phyloP scores from a whole-genome alignment of 1,284 basidiomycete genomes.

The Grifola frondosa region DNA sequence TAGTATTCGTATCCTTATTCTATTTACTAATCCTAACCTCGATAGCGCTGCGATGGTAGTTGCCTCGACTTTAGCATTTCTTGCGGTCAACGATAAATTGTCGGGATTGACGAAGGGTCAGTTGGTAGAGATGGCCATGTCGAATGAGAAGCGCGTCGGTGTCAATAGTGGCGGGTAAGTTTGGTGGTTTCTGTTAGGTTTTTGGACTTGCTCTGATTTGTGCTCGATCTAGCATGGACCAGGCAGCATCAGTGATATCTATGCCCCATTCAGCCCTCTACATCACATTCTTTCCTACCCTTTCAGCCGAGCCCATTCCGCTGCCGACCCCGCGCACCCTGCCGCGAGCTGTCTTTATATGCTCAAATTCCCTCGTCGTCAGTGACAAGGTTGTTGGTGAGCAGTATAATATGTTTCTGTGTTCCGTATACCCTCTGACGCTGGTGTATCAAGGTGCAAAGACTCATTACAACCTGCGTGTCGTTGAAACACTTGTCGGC shows the following conservation, averaged over 20 bases:
- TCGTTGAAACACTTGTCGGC: slow-evolving; percentile 81
- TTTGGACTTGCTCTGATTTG: not conserved
- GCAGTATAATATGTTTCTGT: slow-evolving; percentile 3
- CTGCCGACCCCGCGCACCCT: slow-evolving; percentile 47
- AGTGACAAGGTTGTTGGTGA: slow-evolving; percentile 69
- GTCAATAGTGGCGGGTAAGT: slow-evolving; percentile 76
- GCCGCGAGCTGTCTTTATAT: slow-evolving; percentile 65
- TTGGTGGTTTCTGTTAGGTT: not conserved
- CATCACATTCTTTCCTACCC: slow-evolving; percentile 78
- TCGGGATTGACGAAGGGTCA: slow-evolving; percentile 61
- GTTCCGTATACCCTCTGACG: not conserved
- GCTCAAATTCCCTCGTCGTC: slow-evolving; percentile 84
- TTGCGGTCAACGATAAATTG: slow-evolving; percentile 73
- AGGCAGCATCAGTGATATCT: slow-evolving; percentile 80
- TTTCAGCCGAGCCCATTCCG: slow-evolving; percentile 63
- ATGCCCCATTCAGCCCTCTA: slow-evolving; percentile 71
- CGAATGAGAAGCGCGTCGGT: slow-evolving; percentile 83
- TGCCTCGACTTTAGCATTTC: slow-evolving; percentile 75
- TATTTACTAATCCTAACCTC: not conserved
- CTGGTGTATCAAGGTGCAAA: slow-evolving; percentile 50
- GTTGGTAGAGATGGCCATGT: slow-evolving; percentile 75
- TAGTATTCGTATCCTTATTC: slow-evolving; percentile 33
- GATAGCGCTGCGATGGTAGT: slow-evolving; percentile 82
- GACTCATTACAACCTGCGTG: slow-evolving; percentile 82
- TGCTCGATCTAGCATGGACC: slow-evolving; percentile 62